These are phyloP conservation scores for Irpex sp. DNA, from an alignment of 1,284 basidiomycete species.

Conservation along the genomic window DNA sequence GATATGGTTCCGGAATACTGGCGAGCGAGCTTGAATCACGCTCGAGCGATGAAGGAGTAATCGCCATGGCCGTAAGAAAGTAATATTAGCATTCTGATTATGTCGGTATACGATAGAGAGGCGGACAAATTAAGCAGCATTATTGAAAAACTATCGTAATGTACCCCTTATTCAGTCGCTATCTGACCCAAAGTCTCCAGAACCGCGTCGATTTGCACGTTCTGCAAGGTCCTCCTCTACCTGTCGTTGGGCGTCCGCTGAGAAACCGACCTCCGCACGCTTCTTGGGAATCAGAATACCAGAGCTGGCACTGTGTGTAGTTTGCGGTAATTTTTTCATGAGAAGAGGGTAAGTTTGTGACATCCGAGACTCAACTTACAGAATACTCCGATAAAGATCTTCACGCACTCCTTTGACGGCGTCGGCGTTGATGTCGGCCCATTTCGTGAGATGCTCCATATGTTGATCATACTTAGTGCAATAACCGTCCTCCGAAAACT, in stretches of 20 bases:
- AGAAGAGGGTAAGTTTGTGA: neutral
- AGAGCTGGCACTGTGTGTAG: neutral
- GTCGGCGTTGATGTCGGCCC: neutral
- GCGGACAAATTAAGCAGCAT: no score
- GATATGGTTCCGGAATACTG: no score
- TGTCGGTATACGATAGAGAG: no score
- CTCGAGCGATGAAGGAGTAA: no score
- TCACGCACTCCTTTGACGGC: neutral
- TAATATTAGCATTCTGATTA: no score
- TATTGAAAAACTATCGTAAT: no score
- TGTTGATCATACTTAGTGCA: neutral
- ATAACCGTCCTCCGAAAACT: neutral
- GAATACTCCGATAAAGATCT: slow-evolving; percentile 1
- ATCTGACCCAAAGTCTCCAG: no score
- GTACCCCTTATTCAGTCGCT: no score
- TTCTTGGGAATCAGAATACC: neutral
- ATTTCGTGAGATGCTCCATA: neutral
- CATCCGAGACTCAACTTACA: neutral
- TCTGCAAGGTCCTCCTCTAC: neutral
- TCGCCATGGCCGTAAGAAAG: no score
- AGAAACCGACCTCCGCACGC: neutral
- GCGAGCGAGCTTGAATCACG: no score
- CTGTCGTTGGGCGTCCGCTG: neutral
- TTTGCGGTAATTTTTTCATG: neutral
- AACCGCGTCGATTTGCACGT: no score